Evolutionary conservation across 1,284 basidiomycete species (phyloP).

Genomic region (Abortiporus biennis): DNA sequence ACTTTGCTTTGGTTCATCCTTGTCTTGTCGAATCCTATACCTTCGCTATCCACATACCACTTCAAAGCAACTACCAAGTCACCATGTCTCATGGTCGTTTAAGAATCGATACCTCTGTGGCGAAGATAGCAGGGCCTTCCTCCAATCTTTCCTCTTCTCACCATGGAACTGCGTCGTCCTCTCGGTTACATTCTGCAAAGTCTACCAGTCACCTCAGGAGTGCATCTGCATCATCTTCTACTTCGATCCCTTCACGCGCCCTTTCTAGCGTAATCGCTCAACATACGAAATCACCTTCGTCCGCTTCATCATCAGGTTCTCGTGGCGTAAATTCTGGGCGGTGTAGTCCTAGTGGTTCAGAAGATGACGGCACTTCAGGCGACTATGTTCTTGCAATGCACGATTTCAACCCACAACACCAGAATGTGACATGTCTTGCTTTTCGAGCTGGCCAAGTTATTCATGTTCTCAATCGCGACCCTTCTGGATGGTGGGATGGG

Average conservation of each 20-base stretch:
- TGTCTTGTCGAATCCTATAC: too few species aligned
- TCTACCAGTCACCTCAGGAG: conserved; percentile 14
- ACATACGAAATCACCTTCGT: neutral
- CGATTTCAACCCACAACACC: conserved; percentile 71
- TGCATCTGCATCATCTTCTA: conserved; percentile 20
- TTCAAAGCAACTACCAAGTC: too few species aligned
- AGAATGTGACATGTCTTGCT: conserved; percentile 77
- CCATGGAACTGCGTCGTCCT: conserved; percentile 12
- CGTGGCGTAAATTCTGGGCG: neutral
- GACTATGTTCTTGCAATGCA: conserved; percentile 85
- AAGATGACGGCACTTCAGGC: conserved; percentile 30
- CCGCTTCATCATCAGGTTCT: neutral
- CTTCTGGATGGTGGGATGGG: conserved; percentile 98
- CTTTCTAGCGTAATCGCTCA: conserved; percentile 6
- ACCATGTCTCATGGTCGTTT: conserved; percentile 36
- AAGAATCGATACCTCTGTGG: conserved; percentile 39
- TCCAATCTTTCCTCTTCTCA: conserved; percentile 17
- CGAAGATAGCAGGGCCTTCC: conserved; percentile 28
- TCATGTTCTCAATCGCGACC: conserved; percentile 81
- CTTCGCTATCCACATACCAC: too few species aligned
- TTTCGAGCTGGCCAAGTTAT: conserved; percentile 91
- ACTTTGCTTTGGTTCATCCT: too few species aligned
- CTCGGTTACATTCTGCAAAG: conserved; percentile 13
- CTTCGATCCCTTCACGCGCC: conserved; percentile 15
- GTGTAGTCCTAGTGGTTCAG: conserved; percentile 6